Evolutionary conservation across 768 basidiomycete genomes (phyloP), one percentile per base, ranked within the genome.

Genomic region (Calvatia gigantea): DNA sequence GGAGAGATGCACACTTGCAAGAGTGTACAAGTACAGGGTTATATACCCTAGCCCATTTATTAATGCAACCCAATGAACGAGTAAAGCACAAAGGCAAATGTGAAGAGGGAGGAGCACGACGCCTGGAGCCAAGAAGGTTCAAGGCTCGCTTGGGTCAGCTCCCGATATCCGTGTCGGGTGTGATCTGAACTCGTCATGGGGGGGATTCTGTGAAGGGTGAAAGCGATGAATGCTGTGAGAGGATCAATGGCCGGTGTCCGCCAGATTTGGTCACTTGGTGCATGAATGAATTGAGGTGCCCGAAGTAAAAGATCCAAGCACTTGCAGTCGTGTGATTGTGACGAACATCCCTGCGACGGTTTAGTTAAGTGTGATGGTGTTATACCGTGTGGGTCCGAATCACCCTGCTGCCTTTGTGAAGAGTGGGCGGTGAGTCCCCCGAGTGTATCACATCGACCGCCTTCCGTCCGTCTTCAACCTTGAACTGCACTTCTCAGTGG

Each of bases 161-260:
- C 32, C 46, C 46, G 46, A 48, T 48, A 48, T 39, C 50, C 51
- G 51, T 42, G 28, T 43, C 52, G 52, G 43, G 38, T 19, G 25
- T 44, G 15, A 21, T 53, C 33, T 53, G 41, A 53, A n/a, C n/a
- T 53, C 41, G n/a, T 25, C 51, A 12, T 29, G 15, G 21, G 9
- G 7, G 46, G 23, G 54, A 31, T 43, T 42, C 54, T 56, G 54
- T 56, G 54, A 56, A 48, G 54, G 29, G 46, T 49, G 37, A 48
- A 48, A 41, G 29, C 45, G 23, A 35, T 38, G 29, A 41, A 14
- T 12, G 19, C 45, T 29, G 29, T 8, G 12, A 32, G 29, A 32
- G 19, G 31, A 48, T 9, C 46, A 48, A 48, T 48, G 31, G 21
- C 31, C 29, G 46, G 31, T 21, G 25, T 19, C 5, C 41, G 19